Evolutionary conservation across 164 flowering plant species (phyloP).

Genomic region (Nelumbo lutea): DNA sequence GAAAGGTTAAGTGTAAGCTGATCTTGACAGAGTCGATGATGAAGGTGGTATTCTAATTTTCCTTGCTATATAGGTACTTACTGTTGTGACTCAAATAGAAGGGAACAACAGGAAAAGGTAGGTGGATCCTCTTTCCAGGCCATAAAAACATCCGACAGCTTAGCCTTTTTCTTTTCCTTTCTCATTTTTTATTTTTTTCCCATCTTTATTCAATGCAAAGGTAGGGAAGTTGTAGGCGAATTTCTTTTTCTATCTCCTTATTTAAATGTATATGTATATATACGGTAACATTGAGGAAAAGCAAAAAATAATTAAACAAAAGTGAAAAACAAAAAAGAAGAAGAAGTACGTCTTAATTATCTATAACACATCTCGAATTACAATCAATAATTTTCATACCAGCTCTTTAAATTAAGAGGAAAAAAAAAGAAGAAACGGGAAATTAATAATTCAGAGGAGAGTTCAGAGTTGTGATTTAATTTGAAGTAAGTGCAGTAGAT

Average conservation of each 20-base stretch:
- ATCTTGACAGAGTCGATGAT: not conserved
- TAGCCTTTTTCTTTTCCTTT: slow-evolving; percentile 18
- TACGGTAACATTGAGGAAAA: not conserved
- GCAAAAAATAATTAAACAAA: not conserved
- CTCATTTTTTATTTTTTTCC: not conserved
- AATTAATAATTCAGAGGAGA: slow-evolving; percentile 11
- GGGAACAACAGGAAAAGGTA: slow-evolving; percentile 31
- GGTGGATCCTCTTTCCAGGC: slow-evolving; percentile 23
- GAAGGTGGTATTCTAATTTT: slow-evolving; percentile 18
- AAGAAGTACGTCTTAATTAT: not conserved
- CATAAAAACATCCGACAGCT: slow-evolving; percentile 41
- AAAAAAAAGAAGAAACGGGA: slow-evolving; percentile 1
- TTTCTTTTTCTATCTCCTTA: not conserved
- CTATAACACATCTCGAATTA: not conserved
- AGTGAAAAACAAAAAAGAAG: not conserved
- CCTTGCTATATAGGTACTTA: slow-evolving; percentile 34
- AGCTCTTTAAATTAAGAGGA: slow-evolving; percentile 5
- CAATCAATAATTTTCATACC: slow-evolving; percentile 18
- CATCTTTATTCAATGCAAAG: not conserved
- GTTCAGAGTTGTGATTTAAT: too few relatives aligned
- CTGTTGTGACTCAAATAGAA: slow-evolving; percentile 31
- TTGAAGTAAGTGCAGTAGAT: not conserved
- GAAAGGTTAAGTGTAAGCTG: not conserved
- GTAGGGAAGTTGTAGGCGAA: not conserved
- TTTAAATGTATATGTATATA: not conserved